A percentile compares a stretch with the other conserved stretches of the same genome.
Conservation (phyloP, 2,329 filamentous ascomycete species). For the Fusarium devonianum region DNA sequence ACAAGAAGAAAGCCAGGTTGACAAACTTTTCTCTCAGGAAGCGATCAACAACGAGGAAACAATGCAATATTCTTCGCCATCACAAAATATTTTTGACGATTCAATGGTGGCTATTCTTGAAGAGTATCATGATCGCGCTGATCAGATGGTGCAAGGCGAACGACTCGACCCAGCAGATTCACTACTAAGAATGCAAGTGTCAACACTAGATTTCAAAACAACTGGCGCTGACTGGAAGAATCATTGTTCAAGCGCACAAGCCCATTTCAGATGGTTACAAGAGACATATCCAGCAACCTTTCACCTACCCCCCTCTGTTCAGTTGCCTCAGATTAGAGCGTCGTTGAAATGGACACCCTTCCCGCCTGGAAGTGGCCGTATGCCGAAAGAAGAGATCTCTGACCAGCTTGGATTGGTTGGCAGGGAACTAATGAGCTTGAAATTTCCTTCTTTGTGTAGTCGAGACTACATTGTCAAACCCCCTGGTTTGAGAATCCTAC, state of each 20-base stretch:
- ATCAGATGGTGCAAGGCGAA: conserved; percentile 41
- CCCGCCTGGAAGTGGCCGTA: conserved; percentile 9
- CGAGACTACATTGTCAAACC: conserved; percentile 16
- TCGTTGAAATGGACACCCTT: conserved; percentile 40
- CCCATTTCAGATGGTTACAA: conserved; percentile 41
- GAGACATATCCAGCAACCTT: conserved; percentile 5
- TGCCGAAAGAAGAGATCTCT: conserved; percentile 23
- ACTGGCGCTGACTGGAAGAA: conserved; percentile 36
- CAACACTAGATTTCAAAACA: conserved; percentile 40
- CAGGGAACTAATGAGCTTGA: conserved; percentile 23
- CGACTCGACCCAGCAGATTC: conserved; percentile 37
- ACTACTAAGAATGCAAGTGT: conserved; percentile 41
- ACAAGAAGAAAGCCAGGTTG: neutral
- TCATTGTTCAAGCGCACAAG: conserved; percentile 21
- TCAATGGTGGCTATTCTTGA: conserved; percentile 35
- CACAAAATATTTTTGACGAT: conserved; percentile 34
- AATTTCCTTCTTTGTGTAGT: conserved; percentile 22
- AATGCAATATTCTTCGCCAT: neutral
- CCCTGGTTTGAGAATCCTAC: conserved; percentile 16
- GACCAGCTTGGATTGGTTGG: conserved; percentile 4
- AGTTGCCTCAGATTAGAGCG: conserved; percentile 17
- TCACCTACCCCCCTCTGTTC: neutral
- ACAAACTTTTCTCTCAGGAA: neutral
- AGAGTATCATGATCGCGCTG: conserved; percentile 11
- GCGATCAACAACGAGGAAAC: neutral